phyloP scores from a whole-genome alignment of 106 monocot genomes.

The Narthecium ossifragum region DNA sequence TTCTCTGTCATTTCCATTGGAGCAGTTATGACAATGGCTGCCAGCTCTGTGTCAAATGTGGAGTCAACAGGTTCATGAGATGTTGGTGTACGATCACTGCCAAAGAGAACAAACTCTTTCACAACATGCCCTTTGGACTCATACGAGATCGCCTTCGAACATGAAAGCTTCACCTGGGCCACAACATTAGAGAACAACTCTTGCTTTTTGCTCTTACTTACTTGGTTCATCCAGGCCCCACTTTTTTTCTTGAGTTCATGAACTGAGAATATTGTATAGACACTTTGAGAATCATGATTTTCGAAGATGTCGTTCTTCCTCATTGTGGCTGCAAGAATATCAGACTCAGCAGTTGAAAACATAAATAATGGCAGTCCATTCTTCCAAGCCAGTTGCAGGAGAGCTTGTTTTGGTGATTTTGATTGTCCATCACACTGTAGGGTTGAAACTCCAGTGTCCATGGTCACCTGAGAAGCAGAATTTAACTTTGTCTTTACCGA shows the following conservation, averaged over 20 bases:
- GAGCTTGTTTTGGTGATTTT: conserved; percentile 46
- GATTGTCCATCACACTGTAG: no score
- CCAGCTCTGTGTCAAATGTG: conserved; percentile 32
- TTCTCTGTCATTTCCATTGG: conserved; percentile 7
- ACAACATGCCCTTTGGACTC: conserved; percentile 10
- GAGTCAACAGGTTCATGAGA: conserved; percentile 3
- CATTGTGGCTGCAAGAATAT: conserved; percentile 71
- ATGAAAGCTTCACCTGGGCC: conserved; percentile 63
- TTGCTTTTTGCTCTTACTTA: conserved; percentile 49
- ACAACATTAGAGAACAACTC: conserved; percentile 48
- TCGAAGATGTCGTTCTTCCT: conserved; percentile 22
- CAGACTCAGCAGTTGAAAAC: conserved; percentile 58
- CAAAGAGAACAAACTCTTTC: conserved; percentile 63
- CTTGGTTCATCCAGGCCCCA: conserved; percentile 49
- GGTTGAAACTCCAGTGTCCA: neutral
- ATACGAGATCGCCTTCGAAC: conserved; percentile 2
- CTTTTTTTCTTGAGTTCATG: conserved; percentile 66
- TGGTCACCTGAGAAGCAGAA: neutral
- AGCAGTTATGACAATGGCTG: conserved; percentile 43
- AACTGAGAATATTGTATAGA: conserved; percentile 61
- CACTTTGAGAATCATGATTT: conserved; percentile 29
- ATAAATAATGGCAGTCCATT: conserved; percentile 69
- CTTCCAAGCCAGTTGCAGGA: conserved; percentile 79
- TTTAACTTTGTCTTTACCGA: neutral
- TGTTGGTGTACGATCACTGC: conserved; percentile 30